These are phyloP conservation scores for Colletotrichum incanum DNA, from an alignment of 2,329 filamentous ascomycete genomes.

Conservation along the genomic window DNA sequence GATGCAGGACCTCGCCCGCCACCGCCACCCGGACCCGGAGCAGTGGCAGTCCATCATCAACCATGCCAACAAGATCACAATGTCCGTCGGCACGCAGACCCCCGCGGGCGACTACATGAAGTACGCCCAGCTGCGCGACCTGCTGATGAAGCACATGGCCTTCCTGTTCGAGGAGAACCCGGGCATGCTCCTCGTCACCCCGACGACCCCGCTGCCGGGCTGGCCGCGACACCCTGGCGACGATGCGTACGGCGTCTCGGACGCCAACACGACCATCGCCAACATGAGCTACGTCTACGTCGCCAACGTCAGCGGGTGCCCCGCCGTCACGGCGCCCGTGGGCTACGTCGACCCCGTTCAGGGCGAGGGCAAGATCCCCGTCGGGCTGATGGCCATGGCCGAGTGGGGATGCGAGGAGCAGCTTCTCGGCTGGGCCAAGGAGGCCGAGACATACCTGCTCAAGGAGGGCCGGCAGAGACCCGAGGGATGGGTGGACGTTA, in stretches of 20 bases:
- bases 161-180: conserved; percentile 79
- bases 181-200: conserved; percentile 83
- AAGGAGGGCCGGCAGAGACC: conserved; percentile 67
- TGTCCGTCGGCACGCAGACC: conserved; percentile 76
- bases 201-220: conserved; percentile 82
- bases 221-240: conserved; percentile 77
- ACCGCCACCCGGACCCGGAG: conserved; percentile 59
- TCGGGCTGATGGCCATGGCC: conserved; percentile 75
- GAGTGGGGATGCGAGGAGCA: conserved; percentile 79
- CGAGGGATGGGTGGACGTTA: conserved; percentile 72
- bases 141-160: conserved; percentile 86
- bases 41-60: conserved; percentile 72
- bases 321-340: conserved; percentile 81
- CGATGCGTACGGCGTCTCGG: conserved; percentile 79
- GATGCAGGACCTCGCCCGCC: conserved; percentile 63
- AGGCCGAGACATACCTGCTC: conserved; percentile 70
- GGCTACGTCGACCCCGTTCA: conserved; percentile 76
- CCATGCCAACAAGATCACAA: conserved; percentile 78
- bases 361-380: conserved; percentile 72
- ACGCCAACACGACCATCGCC: conserved; percentile 80
- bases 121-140: conserved; percentile 79
- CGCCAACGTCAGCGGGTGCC: conserved; percentile 86
- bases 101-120: conserved; percentile 79
- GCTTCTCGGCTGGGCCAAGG: conserved; percentile 72
- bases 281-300: conserved; percentile 91